Evolutionary conservation across 768 basidiomycete genomes (phyloP).

Genomic region (Porpolomopsis calyptriformis): DNA sequence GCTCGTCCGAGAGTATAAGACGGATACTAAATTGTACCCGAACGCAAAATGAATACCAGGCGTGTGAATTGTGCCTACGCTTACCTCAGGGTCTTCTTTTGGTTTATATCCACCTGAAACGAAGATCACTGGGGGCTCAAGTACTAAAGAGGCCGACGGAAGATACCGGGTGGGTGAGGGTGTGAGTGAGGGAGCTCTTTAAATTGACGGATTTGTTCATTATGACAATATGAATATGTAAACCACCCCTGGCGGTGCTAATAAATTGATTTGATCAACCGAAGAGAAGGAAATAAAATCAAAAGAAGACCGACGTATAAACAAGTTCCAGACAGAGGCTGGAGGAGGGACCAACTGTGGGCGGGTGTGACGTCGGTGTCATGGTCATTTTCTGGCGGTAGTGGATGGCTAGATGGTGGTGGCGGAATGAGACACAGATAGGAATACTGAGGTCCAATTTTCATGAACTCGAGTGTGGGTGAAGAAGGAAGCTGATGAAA

Average conservation of each 20-base stretch:
- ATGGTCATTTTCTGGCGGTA: slow-evolving; percentile 39
- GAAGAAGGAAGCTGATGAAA: slow-evolving; percentile 16
- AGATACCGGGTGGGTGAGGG: slow-evolving; percentile 51
- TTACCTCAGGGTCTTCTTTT: slow-evolving; percentile 76
- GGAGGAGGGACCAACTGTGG: slow-evolving; percentile 74
- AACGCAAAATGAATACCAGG: slow-evolving; percentile 17
- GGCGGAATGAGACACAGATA: slow-evolving; percentile 77
- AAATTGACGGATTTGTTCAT: slow-evolving; percentile 92
- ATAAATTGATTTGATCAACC: slow-evolving; percentile 23
- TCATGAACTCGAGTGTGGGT: slow-evolving; percentile 63
- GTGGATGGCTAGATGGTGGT: slow-evolving; percentile 38
- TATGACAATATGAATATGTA: slow-evolving; percentile 95
- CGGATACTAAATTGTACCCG: slow-evolving; percentile 45
- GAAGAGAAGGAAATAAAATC: slow-evolving; percentile 18
- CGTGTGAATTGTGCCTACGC: slow-evolving; percentile 16
- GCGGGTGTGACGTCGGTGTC: slow-evolving; percentile 55
- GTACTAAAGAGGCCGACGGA: slow-evolving; percentile 14
- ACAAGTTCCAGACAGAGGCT: slow-evolving; percentile 69
- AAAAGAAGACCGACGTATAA: slow-evolving; percentile 59
- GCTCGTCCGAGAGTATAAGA: slow-evolving; percentile 70
- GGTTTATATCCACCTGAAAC: slow-evolving; percentile 60
- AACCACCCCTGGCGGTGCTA: slow-evolving; percentile 90
- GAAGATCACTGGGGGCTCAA: neutral
- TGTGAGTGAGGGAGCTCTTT: slow-evolving; percentile 65
- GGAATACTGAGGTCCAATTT: slow-evolving; percentile 54